Evolutionary conservation across 2,329 filamentous ascomycete genomes (phyloP).

Genomic region (Colletotrichum eleusines): DNA sequence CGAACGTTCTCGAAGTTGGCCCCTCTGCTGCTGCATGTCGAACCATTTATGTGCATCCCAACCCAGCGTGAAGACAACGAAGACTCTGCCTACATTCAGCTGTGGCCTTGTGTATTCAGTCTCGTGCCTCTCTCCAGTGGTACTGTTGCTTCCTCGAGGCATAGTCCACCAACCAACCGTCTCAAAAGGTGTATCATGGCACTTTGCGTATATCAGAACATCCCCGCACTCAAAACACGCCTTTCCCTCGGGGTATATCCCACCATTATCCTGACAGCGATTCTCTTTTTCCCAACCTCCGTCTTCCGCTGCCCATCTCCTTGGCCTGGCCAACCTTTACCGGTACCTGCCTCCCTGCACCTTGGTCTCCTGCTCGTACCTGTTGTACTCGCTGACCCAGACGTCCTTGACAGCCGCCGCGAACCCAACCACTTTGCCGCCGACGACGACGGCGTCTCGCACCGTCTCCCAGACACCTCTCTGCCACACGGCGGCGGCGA

Average conservation of each 20-base stretch:
- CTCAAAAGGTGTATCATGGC: background rate
- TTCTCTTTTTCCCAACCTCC: background rate
- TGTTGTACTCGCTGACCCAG: constrained; percentile 69
- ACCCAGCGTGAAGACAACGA: background rate
- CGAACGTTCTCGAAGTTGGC: constrained; percentile 1
- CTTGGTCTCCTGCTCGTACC: constrained; percentile 64
- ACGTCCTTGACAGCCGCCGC: constrained; percentile 63
- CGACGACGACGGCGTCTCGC: constrained; percentile 65
- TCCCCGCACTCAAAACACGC: background rate
- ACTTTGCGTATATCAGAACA: background rate
- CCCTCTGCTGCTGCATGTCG: background rate
- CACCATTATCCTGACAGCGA: constrained; percentile 1
- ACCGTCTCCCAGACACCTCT: constrained; percentile 74
- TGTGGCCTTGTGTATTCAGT: background rate
- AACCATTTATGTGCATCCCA: background rate
- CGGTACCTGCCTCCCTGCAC: constrained; percentile 42
- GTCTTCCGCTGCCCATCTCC: constrained; percentile 7
- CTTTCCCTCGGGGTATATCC: constrained; percentile 24
- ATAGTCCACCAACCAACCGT: background rate
- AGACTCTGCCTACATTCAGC: background rate
- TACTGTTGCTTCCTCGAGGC: background rate
- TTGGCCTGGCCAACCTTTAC: background rate
- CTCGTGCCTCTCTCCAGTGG: background rate
- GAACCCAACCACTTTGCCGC: constrained; percentile 59
- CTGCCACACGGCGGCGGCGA: constrained; percentile 71